Base-by-base conservation (phyloP, 495 filamentous ascomycete genomes). In the Trypethelium eluteriae region DNA sequence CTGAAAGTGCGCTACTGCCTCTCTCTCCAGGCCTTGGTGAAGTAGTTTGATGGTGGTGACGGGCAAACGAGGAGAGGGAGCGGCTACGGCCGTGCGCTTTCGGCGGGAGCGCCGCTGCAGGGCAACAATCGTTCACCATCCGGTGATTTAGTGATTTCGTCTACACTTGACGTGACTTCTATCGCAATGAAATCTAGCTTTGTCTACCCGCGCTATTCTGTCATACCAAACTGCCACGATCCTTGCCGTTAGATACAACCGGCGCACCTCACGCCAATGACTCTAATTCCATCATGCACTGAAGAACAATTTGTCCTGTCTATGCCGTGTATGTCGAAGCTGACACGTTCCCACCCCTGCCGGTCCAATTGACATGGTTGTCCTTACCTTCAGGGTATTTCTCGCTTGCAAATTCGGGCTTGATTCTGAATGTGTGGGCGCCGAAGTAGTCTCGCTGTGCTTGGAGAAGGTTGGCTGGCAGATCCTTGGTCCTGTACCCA, bases 361-460 rank as follows among this genome's bases (percentile, higher is more conserved):
- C 95, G 70, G 94, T 98, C 94, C 95, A 98, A 89, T 98, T 98
- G 74, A 98, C 93, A 84, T 98, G 94, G 77, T 94, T 93, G 77
- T 98, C 86, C 81, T 91, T 83, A 76, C 87, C 91, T 76, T 84
- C 88, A 66, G 88, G 88, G 83, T 93, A 93, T 80, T 90, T 93
- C 50, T 81, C 86, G 76, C 73, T 93, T 70, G 92, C 93, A 71
- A 71, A 77, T 81, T 97, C 90, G 50, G 94, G 91, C 90, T 97
- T 97, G 84, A 97, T 88, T 73, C 83, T 83, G 91, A 98, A 98
- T 67, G 95, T 98, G 88, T 98, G 94, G 64, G 94, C 94, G 78
- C 94, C 88, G 76, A 98, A 98, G 88, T 98, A 98, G 79, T 98
- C 94, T 81, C 94, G 88, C 83, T 98, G 94, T 46, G 95, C 94